phyloP scores from a whole-genome alignment of 2,329 filamentous ascomycete genomes.

The Fusarium acutatum region DNA sequence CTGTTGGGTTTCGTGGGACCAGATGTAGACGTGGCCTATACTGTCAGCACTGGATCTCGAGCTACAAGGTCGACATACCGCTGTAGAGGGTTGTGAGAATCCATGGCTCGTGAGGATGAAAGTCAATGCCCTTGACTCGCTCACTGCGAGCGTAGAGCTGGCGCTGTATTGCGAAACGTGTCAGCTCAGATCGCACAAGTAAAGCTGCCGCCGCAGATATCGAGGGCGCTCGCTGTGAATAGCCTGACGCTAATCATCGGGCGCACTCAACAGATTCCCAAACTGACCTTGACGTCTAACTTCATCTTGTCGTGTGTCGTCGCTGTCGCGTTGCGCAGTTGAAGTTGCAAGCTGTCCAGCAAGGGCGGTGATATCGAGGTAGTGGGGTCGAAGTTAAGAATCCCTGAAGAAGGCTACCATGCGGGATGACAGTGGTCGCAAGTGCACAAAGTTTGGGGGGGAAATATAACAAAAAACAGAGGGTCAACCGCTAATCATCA shows the following conservation, averaged over 20 bases:
- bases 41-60: slow-evolving; percentile 7
- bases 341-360: slow-evolving; percentile 43
- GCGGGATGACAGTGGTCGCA: slow-evolving; percentile 24
- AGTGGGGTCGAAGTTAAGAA: slow-evolving; percentile 41
- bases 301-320: slow-evolving; percentile 48
- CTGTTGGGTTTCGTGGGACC: slow-evolving; percentile 96
- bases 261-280: not conserved
- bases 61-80: slow-evolving; percentile 63
- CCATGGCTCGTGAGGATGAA: slow-evolving; percentile 97
- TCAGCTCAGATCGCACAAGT: slow-evolving; percentile 36
- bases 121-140: slow-evolving; percentile 97
- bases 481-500: slow-evolving; percentile 26
- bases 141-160: slow-evolving; percentile 79
- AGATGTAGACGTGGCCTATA: slow-evolving; percentile 95
- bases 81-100: slow-evolving; percentile 96
- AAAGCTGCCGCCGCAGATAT: not conserved
- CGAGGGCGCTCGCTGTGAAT: not conserved
- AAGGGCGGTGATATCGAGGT: slow-evolving; percentile 42
- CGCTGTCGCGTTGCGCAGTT: slow-evolving; percentile 37
- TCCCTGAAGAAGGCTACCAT: slow-evolving; percentile 41
- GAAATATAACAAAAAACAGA: not conserved
- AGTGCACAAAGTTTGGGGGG: not conserved
- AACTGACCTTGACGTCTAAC: slow-evolving; percentile 54
- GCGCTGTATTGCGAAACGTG: slow-evolving; percentile 47
- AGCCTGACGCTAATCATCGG: not conserved